Base-by-base conservation (phyloP, 139 green algal genomes). In the Penium margaritaceum region DNA sequence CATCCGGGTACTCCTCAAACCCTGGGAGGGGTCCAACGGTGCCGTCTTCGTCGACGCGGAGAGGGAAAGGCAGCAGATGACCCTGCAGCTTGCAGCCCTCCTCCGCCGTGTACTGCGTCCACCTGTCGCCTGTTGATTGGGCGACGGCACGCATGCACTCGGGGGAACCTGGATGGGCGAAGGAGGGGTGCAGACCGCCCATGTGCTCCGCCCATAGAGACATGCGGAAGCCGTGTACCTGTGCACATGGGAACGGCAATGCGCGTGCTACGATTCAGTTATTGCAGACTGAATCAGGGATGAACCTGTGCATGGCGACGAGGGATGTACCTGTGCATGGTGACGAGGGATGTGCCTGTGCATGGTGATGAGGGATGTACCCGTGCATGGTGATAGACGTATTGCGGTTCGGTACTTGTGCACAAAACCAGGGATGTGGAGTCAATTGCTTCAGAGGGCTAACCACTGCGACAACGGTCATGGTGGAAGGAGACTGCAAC, bases 191-290 rank as follows among this genome's bases (percentile, higher is more conserved):
- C 64, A 72, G 17, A 27, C 37, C 29, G 36, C 51, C 68, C 53
- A 76, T 27, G 75, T 87, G 83, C 71, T 87, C 83, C 58, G 79
- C 51, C 75, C 75, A 87, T 33, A 85, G 64, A 29, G 63, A 72
- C 65, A 84, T 68, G 5, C 83, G 68, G 71, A 85, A 87, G 0
- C 79, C 83, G 63, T 85, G 53, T 0, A 87, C 53, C 80, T 72
- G 64, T 19, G 74, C 57, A n/a, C 35, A 38, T 4, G 37, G 21
- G 6, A 27, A 27, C n/a, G n/a, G n/a, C n/a, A n/a, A n/a, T n/a
- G n/a, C n/a, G n/a, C n/a, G n/a, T n/a, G n/a, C n/a, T n/a, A n/a
- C n/a, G n/a, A n/a, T n/a, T n/a, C n/a, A n/a, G n/a, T n/a, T n/a
- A n/a, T n/a, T n/a, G n/a, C n/a, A n/a, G n/a, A n/a, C n/a, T n/a